Percentiles rank a stretch among this genome's conserved stretches.
Evolutionary conservation across 2,329 filamentous ascomycete genomes (phyloP).

Genomic region (Colletotrichum abscissum): DNA sequence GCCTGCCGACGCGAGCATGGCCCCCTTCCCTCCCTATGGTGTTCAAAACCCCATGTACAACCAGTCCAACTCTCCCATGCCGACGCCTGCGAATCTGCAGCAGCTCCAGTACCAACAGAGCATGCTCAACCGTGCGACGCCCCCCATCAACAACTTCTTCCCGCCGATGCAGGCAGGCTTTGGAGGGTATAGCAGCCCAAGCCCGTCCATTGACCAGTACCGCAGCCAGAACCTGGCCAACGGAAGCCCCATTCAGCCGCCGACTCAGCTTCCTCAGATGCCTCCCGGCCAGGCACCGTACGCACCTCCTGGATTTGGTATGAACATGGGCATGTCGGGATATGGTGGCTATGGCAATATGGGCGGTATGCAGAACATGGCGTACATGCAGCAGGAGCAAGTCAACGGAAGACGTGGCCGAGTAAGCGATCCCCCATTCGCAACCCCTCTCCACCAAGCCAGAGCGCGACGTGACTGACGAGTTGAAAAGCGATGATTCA

Average conservation of each 20-base stretch:
- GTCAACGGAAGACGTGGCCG: slow-evolving; percentile 68
- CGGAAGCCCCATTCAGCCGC: slow-evolving; percentile 62
- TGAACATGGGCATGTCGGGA: slow-evolving; percentile 58
- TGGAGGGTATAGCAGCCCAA: slow-evolving; percentile 61
- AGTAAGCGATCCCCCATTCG: slow-evolving; percentile 58
- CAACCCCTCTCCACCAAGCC: slow-evolving; percentile 6
- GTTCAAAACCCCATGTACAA: slow-evolving; percentile 65
- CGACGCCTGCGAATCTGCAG: slow-evolving; percentile 60
- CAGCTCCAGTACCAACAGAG: slow-evolving; percentile 70
- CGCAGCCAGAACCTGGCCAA: slow-evolving; percentile 63
- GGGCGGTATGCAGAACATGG: slow-evolving; percentile 59
- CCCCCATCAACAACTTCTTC: slow-evolving; percentile 68
- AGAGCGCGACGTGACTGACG: slow-evolving; percentile 23
- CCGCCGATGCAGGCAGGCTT: slow-evolving; percentile 67
- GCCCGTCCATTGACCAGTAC: slow-evolving; percentile 66
- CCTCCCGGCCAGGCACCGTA: slow-evolving; percentile 56
- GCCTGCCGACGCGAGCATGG: slow-evolving; percentile 60
- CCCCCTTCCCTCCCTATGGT: slow-evolving; percentile 62
- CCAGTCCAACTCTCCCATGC: slow-evolving; percentile 56
- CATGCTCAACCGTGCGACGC: slow-evolving; percentile 64
- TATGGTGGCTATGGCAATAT: slow-evolving; percentile 59
- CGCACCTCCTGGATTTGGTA: slow-evolving; percentile 60
- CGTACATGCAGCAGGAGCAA: slow-evolving; percentile 67
- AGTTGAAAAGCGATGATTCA: slow-evolving; percentile 27
- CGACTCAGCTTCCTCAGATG: slow-evolving; percentile 55